A percentile compares a stretch with the other conserved stretches of the same genome.
Evolutionary conservation across 2,329 filamentous ascomycete genomes (phyloP).

Genomic region (Dothiorella sarmentorum): DNA sequence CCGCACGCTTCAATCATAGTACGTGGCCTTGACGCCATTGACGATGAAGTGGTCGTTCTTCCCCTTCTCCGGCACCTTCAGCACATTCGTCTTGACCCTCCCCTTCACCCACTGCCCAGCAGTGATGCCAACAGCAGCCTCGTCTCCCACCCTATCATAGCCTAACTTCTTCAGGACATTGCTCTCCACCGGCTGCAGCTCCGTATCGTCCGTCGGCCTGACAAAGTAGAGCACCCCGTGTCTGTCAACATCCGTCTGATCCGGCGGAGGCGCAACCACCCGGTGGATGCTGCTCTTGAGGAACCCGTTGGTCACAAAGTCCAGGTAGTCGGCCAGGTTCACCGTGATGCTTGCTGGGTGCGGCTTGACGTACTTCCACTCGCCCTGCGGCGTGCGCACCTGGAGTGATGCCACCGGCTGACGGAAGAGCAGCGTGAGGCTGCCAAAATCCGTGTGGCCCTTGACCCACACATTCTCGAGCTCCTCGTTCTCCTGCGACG

Average conservation of each 20-base stretch:
- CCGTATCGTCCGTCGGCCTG: neutral
- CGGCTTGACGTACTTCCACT: conserved; percentile 29
- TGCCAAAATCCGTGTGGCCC: conserved; percentile 29
- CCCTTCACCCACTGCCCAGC: conserved; percentile 8
- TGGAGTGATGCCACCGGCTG: conserved; percentile 28
- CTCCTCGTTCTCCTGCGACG: conserved; percentile 24
- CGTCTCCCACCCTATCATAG: conserved; percentile 21
- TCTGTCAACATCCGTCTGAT: conserved; percentile 39
- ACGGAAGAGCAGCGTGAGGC: conserved; percentile 25
- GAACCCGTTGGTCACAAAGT: conserved; percentile 47
- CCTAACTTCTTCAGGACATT: conserved; percentile 31
- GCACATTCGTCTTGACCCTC: conserved; percentile 22
- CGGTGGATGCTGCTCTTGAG: conserved; percentile 47
- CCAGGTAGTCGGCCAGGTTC: conserved; percentile 31
- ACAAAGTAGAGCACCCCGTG: conserved; percentile 29
- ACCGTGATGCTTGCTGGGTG: conserved; percentile 29
- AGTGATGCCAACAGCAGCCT: neutral
- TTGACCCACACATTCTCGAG: conserved; percentile 32
- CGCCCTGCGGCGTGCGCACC: conserved; percentile 25
- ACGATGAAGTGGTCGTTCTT: conserved; percentile 1
- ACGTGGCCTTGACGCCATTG: conserved; percentile 4
- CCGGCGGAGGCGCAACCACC: conserved; percentile 43
- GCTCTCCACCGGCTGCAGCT: conserved; percentile 1
- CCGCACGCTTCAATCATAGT: neutral
- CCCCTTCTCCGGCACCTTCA: conserved; percentile 7